These are phyloP conservation scores for Trichosporon sp. DNA, from an alignment of 1,284 basidiomycete species.

Conservation along the genomic window DNA sequence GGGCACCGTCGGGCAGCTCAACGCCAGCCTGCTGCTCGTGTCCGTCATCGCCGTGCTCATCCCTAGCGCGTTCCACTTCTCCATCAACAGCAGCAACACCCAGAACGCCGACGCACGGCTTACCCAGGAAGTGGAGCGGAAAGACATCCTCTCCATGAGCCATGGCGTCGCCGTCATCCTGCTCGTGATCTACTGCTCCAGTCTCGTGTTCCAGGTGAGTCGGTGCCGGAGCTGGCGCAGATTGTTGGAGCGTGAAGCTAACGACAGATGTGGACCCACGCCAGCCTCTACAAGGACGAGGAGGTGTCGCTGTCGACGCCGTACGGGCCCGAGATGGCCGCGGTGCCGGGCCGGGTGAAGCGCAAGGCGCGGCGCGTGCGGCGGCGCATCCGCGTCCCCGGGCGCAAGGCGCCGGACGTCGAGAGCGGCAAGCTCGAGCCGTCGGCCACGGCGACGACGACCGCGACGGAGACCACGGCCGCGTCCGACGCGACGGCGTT, in stretches of 20 bases:
- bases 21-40: slow-evolving; percentile 53
- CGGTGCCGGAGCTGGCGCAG: no score
- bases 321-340: slow-evolving; percentile 38
- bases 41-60: slow-evolving; percentile 53
- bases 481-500: neutral
- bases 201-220: slow-evolving; percentile 66
- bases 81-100: slow-evolving; percentile 39
- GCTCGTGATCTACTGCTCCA: slow-evolving; percentile 63
- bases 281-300: slow-evolving; percentile 59
- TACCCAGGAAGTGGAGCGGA: slow-evolving; percentile 46
- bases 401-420: neutral
- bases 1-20: slow-evolving; percentile 49
- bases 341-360: slow-evolving; percentile 23
- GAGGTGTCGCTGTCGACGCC: slow-evolving; percentile 32
- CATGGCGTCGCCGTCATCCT: slow-evolving; percentile 78
- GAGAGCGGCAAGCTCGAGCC: neutral
- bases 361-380: slow-evolving; percentile 9
- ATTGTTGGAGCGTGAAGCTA: neutral
- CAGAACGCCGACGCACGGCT: slow-evolving; percentile 15
- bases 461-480: no score
- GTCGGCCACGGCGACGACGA: neutral
- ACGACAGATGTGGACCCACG: slow-evolving; percentile 72
- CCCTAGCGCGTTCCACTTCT: slow-evolving; percentile 53
- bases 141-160: slow-evolving; percentile 64
- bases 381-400: neutral